These are phyloP conservation scores for Aspergillus eucalypticola DNA, from an alignment of 2,329 filamentous ascomycete species.

Conservation along the genomic window DNA sequence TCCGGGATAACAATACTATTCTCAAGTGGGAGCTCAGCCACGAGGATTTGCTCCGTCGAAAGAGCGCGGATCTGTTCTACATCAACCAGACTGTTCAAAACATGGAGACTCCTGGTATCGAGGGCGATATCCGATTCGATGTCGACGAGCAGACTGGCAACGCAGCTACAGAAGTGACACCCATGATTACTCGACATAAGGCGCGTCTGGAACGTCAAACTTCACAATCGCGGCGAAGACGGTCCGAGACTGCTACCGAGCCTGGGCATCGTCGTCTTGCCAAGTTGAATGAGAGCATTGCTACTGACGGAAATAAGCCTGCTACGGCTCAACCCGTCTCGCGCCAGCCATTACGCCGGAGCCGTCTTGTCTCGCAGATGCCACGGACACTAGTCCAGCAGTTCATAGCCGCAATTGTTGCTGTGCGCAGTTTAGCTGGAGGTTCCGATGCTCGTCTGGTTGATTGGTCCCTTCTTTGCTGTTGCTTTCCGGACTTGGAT, in stretches of 20 bases:
- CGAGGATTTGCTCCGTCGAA: conserved; percentile 29
- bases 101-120: conserved; percentile 35
- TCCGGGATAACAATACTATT: conserved; percentile 34
- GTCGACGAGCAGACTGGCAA: background rate
- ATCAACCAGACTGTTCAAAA: conserved; percentile 41
- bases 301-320: conserved; percentile 6
- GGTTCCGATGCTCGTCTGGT: conserved; percentile 44
- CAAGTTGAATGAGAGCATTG: conserved; percentile 25
- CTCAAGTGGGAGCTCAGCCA: conserved; percentile 41
- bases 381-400: conserved; percentile 33
- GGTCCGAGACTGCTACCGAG: background rate
- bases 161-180: background rate
- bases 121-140: conserved; percentile 37
- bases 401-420: conserved; percentile 46
- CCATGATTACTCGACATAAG: conserved; percentile 12
- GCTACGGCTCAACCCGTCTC: conserved; percentile 12
- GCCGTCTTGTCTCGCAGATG: conserved; percentile 25
- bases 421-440: conserved; percentile 48
- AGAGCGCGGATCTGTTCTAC: conserved; percentile 29
- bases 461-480: conserved; percentile 48
- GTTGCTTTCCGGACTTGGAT: conserved; percentile 44
- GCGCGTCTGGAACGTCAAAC: background rate
- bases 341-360: conserved; percentile 24
- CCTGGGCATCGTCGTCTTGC: conserved; percentile 30
- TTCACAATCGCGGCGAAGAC: background rate